Conservation (phyloP, 805 yeast species). For the Saturnispora sekii region DNA sequence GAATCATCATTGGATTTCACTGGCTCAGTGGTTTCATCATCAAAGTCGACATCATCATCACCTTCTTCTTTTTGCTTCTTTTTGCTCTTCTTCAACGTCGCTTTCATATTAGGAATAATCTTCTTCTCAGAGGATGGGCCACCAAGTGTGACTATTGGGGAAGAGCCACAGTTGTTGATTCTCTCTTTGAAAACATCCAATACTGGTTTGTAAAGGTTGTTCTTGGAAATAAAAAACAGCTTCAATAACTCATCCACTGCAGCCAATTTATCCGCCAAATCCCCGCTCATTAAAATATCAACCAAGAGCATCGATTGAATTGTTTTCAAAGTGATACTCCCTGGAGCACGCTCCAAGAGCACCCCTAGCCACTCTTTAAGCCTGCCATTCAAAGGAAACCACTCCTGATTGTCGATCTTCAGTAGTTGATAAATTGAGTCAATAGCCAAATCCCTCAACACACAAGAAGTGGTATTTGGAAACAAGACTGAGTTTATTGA, state of each 20-base stretch:
- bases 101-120: not conserved
- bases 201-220: constrained; percentile 17
- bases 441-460: constrained; percentile 14
- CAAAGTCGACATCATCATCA: constrained; percentile 18
- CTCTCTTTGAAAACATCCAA: constrained; percentile 20
- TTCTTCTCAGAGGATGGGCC: not conserved
- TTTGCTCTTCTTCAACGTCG: too few relatives aligned
- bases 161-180: constrained; percentile 17
- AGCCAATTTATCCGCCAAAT: constrained; percentile 13
- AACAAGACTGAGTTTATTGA: constrained; percentile 3
- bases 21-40: constrained; percentile 15
- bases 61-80: constrained; percentile 3
- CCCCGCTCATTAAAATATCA: constrained; percentile 8
- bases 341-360: constrained; percentile 23
- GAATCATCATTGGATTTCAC: constrained; percentile 8
- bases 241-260: constrained; percentile 25
- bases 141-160: not conserved
- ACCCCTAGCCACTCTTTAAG: constrained; percentile 24
- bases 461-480: constrained; percentile 15
- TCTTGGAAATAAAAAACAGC: constrained; percentile 20
- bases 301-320: constrained; percentile 20
- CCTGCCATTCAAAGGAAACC: constrained; percentile 11
- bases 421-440: constrained; percentile 24
- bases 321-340: constrained; percentile 13
- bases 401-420: constrained; percentile 17